Percentiles rank a stretch among this genome's conserved stretches.
phyloP scores from a whole-genome alignment of 108 stramenopile genomes.

The Pseudonitzschia delicatissima region DNA sequence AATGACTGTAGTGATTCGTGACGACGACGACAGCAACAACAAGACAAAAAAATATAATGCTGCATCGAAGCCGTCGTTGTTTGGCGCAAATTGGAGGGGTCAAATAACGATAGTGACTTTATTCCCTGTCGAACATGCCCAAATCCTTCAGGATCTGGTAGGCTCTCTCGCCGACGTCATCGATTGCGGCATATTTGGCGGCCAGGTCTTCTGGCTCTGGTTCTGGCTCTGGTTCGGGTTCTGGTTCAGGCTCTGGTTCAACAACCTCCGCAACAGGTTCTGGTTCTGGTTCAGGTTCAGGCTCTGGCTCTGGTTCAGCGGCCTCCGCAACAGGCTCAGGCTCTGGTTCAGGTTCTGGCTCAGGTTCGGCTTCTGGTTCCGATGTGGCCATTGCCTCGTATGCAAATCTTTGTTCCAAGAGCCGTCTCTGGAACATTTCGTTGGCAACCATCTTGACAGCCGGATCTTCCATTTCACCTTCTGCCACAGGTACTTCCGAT shows the following conservation, averaged over 20 bases:
- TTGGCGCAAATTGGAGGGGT: too few relatives aligned
- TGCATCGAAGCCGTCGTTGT: too few relatives aligned
- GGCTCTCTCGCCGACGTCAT: slow-evolving; percentile 41
- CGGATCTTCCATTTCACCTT: neutral
- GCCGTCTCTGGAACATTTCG: neutral
- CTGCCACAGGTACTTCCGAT: neutral
- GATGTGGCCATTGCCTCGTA: too few relatives aligned
- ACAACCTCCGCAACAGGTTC: neutral
- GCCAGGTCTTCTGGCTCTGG: slow-evolving; percentile 20
- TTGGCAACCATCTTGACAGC: neutral
- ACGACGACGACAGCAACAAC: too few relatives aligned
- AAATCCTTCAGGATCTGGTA: slow-evolving; percentile 53
- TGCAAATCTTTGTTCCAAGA: too few relatives aligned
- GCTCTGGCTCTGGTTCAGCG: neutral
- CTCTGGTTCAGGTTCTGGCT: neutral
- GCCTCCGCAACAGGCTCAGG: neutral
- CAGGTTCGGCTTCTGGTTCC: neutral
- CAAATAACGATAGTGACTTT: too few relatives aligned
- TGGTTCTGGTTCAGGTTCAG: neutral
- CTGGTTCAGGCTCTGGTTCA: slow-evolving; percentile 1
- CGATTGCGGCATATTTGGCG: slow-evolving; percentile 53
- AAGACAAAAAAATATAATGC: too few relatives aligned
- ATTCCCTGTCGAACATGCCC: slow-evolving; percentile 23
- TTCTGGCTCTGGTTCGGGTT: neutral
- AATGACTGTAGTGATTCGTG: too few relatives aligned